Base-by-base conservation (phyloP, 306 rosid genomes). In the Fagus crenata region DNA sequence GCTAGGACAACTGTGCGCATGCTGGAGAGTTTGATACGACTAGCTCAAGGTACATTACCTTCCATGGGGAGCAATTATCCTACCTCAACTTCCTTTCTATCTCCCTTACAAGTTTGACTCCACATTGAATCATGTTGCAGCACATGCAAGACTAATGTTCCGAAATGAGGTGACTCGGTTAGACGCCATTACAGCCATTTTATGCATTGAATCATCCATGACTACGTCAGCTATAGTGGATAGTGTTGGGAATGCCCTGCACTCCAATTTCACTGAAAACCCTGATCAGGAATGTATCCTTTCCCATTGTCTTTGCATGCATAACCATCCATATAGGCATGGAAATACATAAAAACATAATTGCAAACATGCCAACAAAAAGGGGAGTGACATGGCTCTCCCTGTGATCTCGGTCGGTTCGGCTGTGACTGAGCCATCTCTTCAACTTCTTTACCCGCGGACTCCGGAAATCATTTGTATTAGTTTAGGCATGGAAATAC, bases 281-380 rank as follows among this genome's bases (percentile, higher is more conserved):
- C 98, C 96, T 67, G 98, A 94, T 79, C 75, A 83, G 80, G 97
- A 94, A 82, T 94, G 98, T 94, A 94, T 89, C 96, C 96, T 92
- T 86, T 64, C 49, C 28, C 4, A 72, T 53, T 78, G 54, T 72
- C 78, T 72, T 56, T 75, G 63, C 67, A 69, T 75, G 87, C 87
- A 68, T 69, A 69, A 43, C 70, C 36, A 69, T 35, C 9, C 71
- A 65, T 39, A 17, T 32, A 39, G 59, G 8, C 65, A 22, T 73
- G 49, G 69, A 41, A 37, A 39, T 41, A 14, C 14, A 68, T 5
- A n/a, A 41, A 41, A 15, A 17, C 35, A 68, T 18, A 1, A 39
- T 33, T 18, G 49, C 31, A 49, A 49, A 2, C 17, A 49, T 71
- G 35, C 61, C 69, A 58, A 58, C 8, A 6, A 37, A 15, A 64